Percentiles rank a stretch among this genome's conserved stretches.
Conservation (phyloP, 202 grass and related monocot genomes). For the Dendrocalamus latiflorus region DNA sequence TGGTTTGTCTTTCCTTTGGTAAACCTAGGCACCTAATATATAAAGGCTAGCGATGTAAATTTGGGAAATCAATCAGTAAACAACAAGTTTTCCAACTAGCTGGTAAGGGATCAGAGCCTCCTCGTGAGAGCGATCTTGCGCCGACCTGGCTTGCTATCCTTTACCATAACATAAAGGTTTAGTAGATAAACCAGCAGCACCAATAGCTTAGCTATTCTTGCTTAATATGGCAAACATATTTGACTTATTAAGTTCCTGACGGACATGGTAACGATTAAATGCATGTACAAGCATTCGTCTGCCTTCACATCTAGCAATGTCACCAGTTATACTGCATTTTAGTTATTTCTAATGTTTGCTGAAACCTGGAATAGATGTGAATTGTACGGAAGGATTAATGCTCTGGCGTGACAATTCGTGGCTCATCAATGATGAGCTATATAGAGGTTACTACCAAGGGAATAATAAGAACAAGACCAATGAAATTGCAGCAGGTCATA, state of each 20-base stretch:
- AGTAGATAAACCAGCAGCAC: neutral
- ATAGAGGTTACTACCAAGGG: conserved; percentile 30
- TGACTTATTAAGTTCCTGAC: neutral
- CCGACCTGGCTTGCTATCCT: too few relatives aligned
- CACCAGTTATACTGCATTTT: neutral
- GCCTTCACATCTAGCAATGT: too few relatives aligned
- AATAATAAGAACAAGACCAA: conserved; percentile 25
- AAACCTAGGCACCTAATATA: too few relatives aligned
- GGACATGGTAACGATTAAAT: neutral
- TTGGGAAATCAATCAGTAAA: too few relatives aligned
- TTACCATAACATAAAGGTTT: too few relatives aligned
- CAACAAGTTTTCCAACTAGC: too few relatives aligned
- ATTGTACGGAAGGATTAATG: conserved; percentile 35
- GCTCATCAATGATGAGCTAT: conserved; percentile 42
- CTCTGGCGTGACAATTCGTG: conserved; percentile 40
- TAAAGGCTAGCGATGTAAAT: too few relatives aligned
- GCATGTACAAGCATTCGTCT: neutral
- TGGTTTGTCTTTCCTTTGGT: too few relatives aligned
- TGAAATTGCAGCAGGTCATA: conserved; percentile 43
- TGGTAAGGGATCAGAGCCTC: too few relatives aligned
- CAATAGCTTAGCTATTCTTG: neutral
- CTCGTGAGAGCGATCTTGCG: too few relatives aligned
- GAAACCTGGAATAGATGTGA: conserved; percentile 13
- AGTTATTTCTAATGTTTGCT: conserved; percentile 5
- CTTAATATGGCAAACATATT: neutral